phyloP scores from a whole-genome alignment of 306 rosid genomes.

The Cicer cuneatum region DNA sequence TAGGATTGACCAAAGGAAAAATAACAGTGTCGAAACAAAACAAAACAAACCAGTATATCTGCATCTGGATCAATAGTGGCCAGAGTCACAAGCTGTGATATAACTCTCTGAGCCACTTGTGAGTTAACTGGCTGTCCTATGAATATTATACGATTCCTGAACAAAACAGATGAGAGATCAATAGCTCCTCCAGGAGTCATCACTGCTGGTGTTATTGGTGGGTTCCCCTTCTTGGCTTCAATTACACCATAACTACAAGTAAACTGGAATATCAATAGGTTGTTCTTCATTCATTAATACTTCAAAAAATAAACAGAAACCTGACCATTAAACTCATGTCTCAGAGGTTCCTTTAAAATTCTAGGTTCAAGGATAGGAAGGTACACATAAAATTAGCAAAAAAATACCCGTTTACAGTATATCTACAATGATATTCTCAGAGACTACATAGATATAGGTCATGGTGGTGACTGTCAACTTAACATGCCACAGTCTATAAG shows the following conservation, averaged over 20 bases:
- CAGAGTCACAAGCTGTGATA: conserved; percentile 92
- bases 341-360: conserved; percentile 7
- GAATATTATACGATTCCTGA: conserved; percentile 91
- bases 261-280: conserved; percentile 42
- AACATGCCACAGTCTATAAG: conserved; percentile 9
- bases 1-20: conserved; percentile 3
- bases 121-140: conserved; percentile 88
- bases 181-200: conserved; percentile 93
- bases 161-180: conserved; percentile 85
- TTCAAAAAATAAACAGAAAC: conserved; percentile 9
- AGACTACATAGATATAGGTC: conserved; percentile 3
- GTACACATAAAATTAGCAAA: not conserved
- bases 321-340: not conserved
- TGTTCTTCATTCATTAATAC: conserved; percentile 11
- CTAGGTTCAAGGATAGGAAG: conserved; percentile 20
- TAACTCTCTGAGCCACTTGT: conserved; percentile 91
- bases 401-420: not conserved
- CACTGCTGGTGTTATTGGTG: conserved; percentile 86
- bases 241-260: conserved; percentile 66
- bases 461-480: not conserved
- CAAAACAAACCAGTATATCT: conserved; percentile 76
- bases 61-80: conserved; percentile 82
- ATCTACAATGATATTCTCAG: not conserved
- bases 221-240: conserved; percentile 79
- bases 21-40: conserved; percentile 26